Base-by-base conservation (phyloP, 2,329 filamentous ascomycete species). In the Ceratocystis cacaofunesta region DNA sequence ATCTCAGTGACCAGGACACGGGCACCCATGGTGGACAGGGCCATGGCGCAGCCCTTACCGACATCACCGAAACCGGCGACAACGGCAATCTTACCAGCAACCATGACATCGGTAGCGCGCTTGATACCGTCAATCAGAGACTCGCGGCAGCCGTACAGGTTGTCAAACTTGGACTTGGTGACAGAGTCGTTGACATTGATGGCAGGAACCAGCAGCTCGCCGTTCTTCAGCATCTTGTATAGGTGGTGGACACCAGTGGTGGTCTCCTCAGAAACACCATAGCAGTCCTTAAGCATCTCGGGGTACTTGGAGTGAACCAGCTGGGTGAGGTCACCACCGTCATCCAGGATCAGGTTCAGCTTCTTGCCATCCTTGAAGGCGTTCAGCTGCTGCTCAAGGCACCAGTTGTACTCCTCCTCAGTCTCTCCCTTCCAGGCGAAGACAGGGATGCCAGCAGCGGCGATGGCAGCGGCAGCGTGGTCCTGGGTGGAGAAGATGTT, bases 111-210 rank as follows among this genome's bases (percentile, higher is more conserved):
- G 78, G 94, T 99, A 73, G 94, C 92, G 82, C 92, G 92, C 89
- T 97, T 99, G 87, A 99, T 97, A 78, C 94, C 94, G 78, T 99
- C 94, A 74, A 99, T 87, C 73, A 99, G 88, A 70, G 92, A 96
- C 83, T 97, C 94, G 77, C 91, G 88, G 90, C 94, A 97, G 76
- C 94, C 92, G 85, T 97, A 99, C 71, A 97, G 82, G 87, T 99
- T 99, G 86, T 97, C 94, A 78, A 99, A 99, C 86, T 99, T 99
- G 81, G 91, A 96, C 88, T 97, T 99, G 79, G 94, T 99, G 76
- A 99, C 92, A 68, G 89, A 92, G 86, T 99, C 92, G 83, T 99
- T 97, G 84, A 99, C 92, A 80, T 99, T 99, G 87, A 97, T 90
- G 79, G 92, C 84, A 71, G 94, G 94, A 71, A 96, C 89, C 69